A percentile compares a stretch with the other conserved stretches of the same genome.
Conservation (phyloP, 202 grass and related monocot genomes). For the Panicum hallii region DNA sequence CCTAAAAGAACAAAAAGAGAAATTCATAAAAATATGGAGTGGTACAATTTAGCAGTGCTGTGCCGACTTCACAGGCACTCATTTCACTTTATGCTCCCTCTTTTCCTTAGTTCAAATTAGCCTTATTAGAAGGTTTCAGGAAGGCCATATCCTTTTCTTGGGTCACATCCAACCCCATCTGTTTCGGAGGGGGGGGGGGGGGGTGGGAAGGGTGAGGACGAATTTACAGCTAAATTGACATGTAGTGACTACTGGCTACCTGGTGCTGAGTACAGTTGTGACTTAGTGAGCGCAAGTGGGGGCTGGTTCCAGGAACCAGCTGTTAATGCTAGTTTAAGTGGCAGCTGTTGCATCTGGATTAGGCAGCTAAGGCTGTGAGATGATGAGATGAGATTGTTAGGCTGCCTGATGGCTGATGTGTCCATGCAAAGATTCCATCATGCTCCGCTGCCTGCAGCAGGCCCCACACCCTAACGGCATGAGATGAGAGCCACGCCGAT, state of each 20-base stretch:
- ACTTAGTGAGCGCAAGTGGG: slow-evolving; percentile 31
- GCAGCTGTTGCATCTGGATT: slow-evolving; percentile 52
- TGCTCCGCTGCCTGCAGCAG: background rate
- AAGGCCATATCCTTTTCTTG: slow-evolving; percentile 44
- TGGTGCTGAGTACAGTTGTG: slow-evolving; percentile 33
- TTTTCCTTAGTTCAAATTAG: slow-evolving; percentile 24
- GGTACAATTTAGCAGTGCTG: background rate
- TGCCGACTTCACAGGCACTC: slow-evolving; percentile 26
- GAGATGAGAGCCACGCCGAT: background rate
- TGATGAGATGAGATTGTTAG: background rate
- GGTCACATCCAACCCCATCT: slow-evolving; percentile 49
- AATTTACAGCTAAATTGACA: slow-evolving; percentile 57
- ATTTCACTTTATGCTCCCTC: background rate
- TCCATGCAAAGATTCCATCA: slow-evolving; percentile 55
- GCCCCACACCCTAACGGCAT: slow-evolving; percentile 39
- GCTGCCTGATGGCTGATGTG: slow-evolving; percentile 35
- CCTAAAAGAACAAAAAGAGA: slow-evolving; percentile 22
- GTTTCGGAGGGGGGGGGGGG: background rate
- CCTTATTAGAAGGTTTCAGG: background rate
- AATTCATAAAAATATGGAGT: background rate
- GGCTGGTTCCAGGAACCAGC: slow-evolving; percentile 45
- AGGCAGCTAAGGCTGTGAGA: slow-evolving; percentile 22
- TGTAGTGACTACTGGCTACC: slow-evolving; percentile 29
- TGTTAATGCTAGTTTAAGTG: slow-evolving; percentile 45
- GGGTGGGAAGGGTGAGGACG: background rate